Conservation (phyloP, 2,329 filamentous ascomycete genomes). For the Tolypocladium sp. region DNA sequence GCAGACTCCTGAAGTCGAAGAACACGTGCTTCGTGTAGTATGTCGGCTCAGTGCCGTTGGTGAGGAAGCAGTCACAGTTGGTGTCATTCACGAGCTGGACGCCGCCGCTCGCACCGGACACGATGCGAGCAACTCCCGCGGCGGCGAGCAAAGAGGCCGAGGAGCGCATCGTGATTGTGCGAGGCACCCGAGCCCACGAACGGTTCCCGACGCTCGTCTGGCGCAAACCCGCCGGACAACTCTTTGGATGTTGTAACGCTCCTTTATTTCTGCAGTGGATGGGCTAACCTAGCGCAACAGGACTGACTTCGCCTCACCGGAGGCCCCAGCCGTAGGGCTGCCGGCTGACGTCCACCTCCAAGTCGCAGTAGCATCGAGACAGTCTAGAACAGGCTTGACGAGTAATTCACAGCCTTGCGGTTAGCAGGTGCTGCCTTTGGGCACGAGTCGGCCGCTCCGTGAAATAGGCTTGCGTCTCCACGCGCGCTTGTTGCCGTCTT, state of each 20-base stretch:
- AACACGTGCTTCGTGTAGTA: constrained; percentile 39
- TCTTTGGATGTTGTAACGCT: too few species aligned
- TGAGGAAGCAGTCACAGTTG: constrained; percentile 38
- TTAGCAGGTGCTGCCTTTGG: background rate
- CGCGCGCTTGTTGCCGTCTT: too few species aligned
- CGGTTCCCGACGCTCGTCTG: too few species aligned
- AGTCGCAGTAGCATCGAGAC: background rate
- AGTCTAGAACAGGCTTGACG: background rate
- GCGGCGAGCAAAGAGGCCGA: background rate
- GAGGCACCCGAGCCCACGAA: too few species aligned
- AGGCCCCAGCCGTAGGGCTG: too few species aligned
- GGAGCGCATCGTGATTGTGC: too few species aligned
- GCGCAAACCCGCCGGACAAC: too few species aligned
- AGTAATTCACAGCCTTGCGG: background rate
- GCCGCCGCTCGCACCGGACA: background rate
- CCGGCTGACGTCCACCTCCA: background rate
- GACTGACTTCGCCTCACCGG: too few species aligned
- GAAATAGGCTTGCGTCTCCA: background rate
- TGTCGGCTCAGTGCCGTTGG: constrained; percentile 31
- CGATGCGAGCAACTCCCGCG: background rate
- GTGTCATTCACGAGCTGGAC: constrained; percentile 11
- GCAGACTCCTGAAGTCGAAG: constrained; percentile 38
- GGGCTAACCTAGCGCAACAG: too few species aligned
- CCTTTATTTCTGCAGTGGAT: too few species aligned
- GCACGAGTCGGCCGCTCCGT: background rate